A percentile compares a stretch with the other conserved stretches of the same genome.
Conservation (phyloP, 2,329 filamentous ascomycete genomes). For the Aspergillus costaricaensis region DNA sequence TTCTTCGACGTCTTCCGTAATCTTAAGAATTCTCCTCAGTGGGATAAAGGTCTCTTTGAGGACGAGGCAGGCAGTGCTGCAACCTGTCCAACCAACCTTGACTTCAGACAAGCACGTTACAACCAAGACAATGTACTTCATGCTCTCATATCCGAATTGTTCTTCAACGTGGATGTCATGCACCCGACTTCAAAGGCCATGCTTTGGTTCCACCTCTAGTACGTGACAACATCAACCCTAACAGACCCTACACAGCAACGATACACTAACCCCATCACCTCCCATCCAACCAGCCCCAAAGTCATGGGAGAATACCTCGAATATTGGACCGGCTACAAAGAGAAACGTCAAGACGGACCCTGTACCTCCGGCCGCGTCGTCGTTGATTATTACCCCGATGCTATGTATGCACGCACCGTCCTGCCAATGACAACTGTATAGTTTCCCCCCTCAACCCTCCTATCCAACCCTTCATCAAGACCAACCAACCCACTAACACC, state of each 20-base stretch:
- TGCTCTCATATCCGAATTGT: conserved; percentile 28
- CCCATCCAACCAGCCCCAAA: conserved; percentile 16
- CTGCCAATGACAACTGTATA: conserved; percentile 27
- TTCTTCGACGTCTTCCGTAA: conserved; percentile 29
- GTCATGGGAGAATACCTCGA: conserved; percentile 19
- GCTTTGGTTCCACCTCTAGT: too few species aligned
- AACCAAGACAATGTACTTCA: conserved; percentile 28
- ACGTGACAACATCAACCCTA: too few species aligned
- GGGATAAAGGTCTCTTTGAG: conserved; percentile 23
- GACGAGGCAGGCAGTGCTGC: conserved; percentile 8
- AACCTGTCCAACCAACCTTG: background rate
- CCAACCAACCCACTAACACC: background rate
- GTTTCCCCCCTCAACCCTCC: too few species aligned
- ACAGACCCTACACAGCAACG: too few species aligned
- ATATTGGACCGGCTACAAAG: conserved; percentile 30
- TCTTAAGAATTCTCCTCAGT: conserved; percentile 25
- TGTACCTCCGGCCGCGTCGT: conserved; percentile 22
- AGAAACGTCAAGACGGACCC: conserved; percentile 27
- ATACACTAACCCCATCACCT: background rate
- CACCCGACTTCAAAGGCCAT: too few species aligned
- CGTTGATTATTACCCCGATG: conserved; percentile 20
- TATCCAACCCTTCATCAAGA: too few species aligned
- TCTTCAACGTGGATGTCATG: conserved; percentile 18
- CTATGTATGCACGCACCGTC: conserved; percentile 7
- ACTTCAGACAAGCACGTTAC: conserved; percentile 13